These are phyloP conservation scores for Pseudopyrenochaeta lycopersici DNA, from an alignment of 2,329 filamentous ascomycete genomes.

Conservation along the genomic window DNA sequence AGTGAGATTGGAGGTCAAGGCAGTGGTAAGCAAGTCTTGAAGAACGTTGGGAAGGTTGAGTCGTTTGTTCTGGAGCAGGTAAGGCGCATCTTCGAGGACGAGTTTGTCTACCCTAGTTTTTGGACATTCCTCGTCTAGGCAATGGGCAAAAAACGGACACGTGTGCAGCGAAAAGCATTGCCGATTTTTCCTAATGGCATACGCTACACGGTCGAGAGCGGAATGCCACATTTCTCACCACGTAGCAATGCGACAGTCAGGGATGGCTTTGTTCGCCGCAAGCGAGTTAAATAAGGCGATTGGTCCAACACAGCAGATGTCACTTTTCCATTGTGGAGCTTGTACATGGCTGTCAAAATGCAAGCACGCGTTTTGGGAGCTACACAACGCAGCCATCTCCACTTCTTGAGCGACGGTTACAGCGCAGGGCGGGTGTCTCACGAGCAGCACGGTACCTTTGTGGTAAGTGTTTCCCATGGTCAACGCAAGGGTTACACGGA, in stretches of 20 bases:
- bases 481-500: constrained; percentile 27
- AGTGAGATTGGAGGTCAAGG: constrained; percentile 96
- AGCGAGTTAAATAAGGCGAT: constrained; percentile 1
- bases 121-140: constrained; percentile 90
- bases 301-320: constrained; percentile 15
- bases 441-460: constrained; percentile 28
- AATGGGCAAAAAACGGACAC: not conserved
- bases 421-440: constrained; percentile 42
- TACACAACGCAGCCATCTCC: constrained; percentile 32
- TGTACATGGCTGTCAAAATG: constrained; percentile 40
- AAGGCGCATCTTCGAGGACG: constrained; percentile 95
- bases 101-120: constrained; percentile 97
- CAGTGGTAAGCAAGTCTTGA: constrained; percentile 90
- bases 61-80: constrained; percentile 97
- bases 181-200: not conserved
- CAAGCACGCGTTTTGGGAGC: constrained; percentile 39
- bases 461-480: constrained; percentile 29
- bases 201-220: not conserved
- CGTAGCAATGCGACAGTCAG: constrained; percentile 7
- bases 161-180: not conserved
- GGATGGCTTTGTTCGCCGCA: constrained; percentile 5
- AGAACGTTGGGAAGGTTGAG: constrained; percentile 99
- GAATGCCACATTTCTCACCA: not conserved
- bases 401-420: constrained; percentile 40
- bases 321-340: constrained; percentile 24